A percentile compares a stretch with the other conserved stretches of the same genome.
phyloP scores from a whole-genome alignment of 805 yeast species.

The Pichia cephalocereana region DNA sequence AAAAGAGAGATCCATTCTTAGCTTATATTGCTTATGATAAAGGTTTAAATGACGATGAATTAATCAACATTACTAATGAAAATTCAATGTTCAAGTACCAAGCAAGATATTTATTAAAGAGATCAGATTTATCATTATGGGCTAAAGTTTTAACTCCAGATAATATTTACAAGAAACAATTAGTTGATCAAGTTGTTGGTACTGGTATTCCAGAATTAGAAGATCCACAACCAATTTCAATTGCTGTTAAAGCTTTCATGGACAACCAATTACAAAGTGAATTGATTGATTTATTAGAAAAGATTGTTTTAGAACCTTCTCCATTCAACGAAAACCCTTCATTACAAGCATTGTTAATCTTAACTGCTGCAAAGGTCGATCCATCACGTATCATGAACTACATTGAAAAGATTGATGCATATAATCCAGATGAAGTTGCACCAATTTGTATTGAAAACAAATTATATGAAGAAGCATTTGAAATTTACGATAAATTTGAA shows the following conservation, averaged over 20 bases:
- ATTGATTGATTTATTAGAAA: conserved; percentile 88
- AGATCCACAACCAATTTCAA: conserved; percentile 88
- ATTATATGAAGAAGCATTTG: conserved; percentile 88
- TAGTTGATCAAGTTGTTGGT: conserved; percentile 89
- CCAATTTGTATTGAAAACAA: conserved; percentile 84
- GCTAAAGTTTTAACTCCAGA: conserved; percentile 62
- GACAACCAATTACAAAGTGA: conserved; percentile 88
- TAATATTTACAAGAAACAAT: conserved; percentile 80
- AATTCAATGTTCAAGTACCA: conserved; percentile 98
- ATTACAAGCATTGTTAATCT: conserved; percentile 81
- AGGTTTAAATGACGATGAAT: conserved; percentile 85
- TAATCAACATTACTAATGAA: conserved; percentile 88
- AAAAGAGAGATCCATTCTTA: conserved; percentile 95
- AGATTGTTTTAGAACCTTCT: conserved; percentile 93
- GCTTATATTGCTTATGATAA: conserved; percentile 97
- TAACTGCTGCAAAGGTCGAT: conserved; percentile 95
- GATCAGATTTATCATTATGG: conserved; percentile 87
- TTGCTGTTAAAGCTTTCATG: conserved; percentile 94
- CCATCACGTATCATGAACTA: conserved; percentile 73
- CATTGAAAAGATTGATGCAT: conserved; percentile 83
- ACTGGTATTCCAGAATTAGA: conserved; percentile 92
- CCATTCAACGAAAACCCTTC: conserved; percentile 94
- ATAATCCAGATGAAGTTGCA: conserved; percentile 90
- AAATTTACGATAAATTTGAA: conserved; percentile 80
- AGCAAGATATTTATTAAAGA: conserved; percentile 86